Base-by-base conservation (phyloP, 805 yeast genomes). In the Komagataella pseudopastoris region DNA sequence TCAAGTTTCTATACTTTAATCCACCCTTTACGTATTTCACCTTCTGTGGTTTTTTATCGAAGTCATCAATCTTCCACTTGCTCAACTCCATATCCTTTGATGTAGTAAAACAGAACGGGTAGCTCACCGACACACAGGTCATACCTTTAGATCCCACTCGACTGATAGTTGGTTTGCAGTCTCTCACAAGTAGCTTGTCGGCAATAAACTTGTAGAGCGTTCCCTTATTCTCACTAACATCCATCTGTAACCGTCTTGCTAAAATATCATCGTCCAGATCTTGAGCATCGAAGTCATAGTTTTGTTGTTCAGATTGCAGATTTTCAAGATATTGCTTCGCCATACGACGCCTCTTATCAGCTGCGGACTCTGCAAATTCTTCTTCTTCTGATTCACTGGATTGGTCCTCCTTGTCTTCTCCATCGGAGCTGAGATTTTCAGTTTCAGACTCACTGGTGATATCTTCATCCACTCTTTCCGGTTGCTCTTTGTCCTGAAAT, bases 301-400 rank as follows among this genome's bases (percentile, higher is more conserved):
- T 60, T 6, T 52, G 56, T 17, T 74, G 75, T 55, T 84, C 88
- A 3, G 71, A 68, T 63, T 85, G 80, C 60, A 93, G 69, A 60
- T 85, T 85, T 48, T 84, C 89, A 55, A 93, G 71, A 65, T 93
- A 93, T 66, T 90, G 93, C 66, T 89, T 89, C 16, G 98, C 98
- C 54, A 93, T 74, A 61, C 98, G 74, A 68, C 99, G 79, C 67
- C 99, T 80, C 67, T 88, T 89, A 61, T 93, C 99, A 0, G 96
- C 95, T 6, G 90, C 95, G 49, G 80, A 78, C 66, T 91, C 98
- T 16, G 73, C 75, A 14, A 71, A 79, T 16, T 24, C 22, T 58
- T 84, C 95, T 36, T 84, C 91, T 12, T 85, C 80, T 14, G 76
- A 78, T 45, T 71, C 76, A 20, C 66, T 71, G 7, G 63, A 68